Conservation (phyloP, 805 yeast genomes). For the Candida takata region DNA sequence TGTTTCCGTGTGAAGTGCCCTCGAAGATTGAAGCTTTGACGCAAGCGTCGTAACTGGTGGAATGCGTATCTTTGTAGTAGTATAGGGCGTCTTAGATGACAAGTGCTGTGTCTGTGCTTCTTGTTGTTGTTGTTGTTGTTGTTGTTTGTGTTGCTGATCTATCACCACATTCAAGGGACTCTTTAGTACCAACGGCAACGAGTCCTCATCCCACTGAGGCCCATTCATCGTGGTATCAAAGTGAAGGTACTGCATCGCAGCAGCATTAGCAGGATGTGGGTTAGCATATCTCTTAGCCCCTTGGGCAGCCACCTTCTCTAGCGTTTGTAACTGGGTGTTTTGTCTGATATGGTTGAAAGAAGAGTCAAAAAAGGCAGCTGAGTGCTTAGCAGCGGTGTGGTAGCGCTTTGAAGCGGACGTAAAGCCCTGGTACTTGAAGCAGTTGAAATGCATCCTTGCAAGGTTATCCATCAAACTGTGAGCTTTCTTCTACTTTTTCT, state of each 20-base stretch:
- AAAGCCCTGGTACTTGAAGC: conserved; percentile 33
- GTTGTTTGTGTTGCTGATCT: conserved; percentile 7
- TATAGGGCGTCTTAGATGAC: too few relatives aligned
- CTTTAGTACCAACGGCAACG: conserved; percentile 4
- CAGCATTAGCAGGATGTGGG: conserved; percentile 32
- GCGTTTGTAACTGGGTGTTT: conserved; percentile 26
- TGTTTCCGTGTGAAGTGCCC: too few relatives aligned
- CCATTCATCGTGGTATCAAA: conserved; percentile 1
- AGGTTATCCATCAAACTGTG: conserved; percentile 1
- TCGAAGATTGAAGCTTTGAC: too few relatives aligned
- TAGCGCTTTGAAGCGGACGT: conserved; percentile 28
- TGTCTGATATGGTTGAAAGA: conserved; percentile 34
- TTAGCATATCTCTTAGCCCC: conserved; percentile 18
- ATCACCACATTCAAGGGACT: conserved; percentile 17
- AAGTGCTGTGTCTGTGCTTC: too few relatives aligned
- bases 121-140: conserved; percentile 9
- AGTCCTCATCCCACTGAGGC: background rate
- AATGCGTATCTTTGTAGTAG: background rate
- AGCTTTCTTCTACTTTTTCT: too few relatives aligned
- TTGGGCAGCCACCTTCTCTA: conserved; percentile 15
- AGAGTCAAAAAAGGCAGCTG: conserved; percentile 32
- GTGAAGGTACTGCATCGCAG: conserved; percentile 20
- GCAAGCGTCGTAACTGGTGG: background rate
- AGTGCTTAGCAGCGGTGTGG: conserved; percentile 27
- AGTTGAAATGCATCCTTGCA: conserved; percentile 32